phyloP scores from a whole-genome alignment of 257 asterid genomes.

The Gentiana macrophylla region DNA sequence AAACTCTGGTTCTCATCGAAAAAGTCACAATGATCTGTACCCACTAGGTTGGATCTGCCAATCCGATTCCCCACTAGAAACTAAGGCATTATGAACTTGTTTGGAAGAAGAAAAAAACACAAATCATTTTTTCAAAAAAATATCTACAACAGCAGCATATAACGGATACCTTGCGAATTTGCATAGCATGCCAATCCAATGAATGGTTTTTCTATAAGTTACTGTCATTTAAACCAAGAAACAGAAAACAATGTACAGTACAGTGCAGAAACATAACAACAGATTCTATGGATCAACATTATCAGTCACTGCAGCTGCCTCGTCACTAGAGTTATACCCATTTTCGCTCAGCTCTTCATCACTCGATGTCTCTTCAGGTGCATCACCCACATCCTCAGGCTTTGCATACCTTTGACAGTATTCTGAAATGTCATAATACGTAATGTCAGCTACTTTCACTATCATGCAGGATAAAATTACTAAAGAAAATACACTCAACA shows the following conservation, averaged over 20 bases:
- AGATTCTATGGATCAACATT: constrained; percentile 53
- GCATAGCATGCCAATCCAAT: neutral
- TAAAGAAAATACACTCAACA: neutral
- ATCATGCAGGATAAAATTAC: neutral
- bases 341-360: constrained; percentile 80
- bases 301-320: constrained; percentile 34
- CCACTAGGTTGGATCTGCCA: no score
- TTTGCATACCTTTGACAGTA: constrained; percentile 85
- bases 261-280: constrained; percentile 2
- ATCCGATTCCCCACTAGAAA: no score
- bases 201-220: constrained; percentile 28
- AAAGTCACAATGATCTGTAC: no score
- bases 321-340: constrained; percentile 65
- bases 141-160: no score
- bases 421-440: constrained; percentile 28
- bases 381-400: constrained; percentile 75
- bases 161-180: no score
- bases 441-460: neutral
- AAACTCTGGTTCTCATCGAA: no score
- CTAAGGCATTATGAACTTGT: no score
- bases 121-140: no score
- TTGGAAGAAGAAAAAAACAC: no score
- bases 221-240: constrained; percentile 15
- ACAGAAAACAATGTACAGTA: constrained; percentile 28
- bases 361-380: constrained; percentile 56